Conservation (phyloP, 805 yeast genomes). For the Tetrapisispora nanseiensis region DNA sequence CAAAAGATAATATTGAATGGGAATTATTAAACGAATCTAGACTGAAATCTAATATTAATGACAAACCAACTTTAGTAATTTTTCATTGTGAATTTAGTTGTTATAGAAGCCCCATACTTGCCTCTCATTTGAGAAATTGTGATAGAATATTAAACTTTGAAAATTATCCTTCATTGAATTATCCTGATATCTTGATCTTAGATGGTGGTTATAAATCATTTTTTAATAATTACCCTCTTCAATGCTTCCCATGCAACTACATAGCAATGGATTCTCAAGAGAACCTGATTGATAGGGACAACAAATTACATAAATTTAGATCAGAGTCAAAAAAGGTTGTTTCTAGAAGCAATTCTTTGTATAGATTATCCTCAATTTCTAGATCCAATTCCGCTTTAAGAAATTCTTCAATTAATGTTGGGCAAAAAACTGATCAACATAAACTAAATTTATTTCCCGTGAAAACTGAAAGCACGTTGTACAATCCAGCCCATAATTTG, state of each 20-base stretch:
- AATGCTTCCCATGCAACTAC: constrained; percentile 71
- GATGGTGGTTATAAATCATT: constrained; percentile 88
- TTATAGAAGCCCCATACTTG: constrained; percentile 91
- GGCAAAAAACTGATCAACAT: constrained; percentile 20
- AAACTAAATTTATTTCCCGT: constrained; percentile 3
- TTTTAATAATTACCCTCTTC: constrained; percentile 44
- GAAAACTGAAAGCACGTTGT: background rate
- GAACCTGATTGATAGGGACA: constrained; percentile 34
- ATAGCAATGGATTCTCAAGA: constrained; percentile 62
- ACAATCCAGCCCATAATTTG: background rate
- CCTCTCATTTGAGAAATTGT: constrained; percentile 69
- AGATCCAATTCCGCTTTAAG: constrained; percentile 9
- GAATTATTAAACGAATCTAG: constrained; percentile 31
- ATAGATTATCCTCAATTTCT: constrained; percentile 11
- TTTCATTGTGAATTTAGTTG: constrained; percentile 95
- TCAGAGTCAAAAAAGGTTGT: constrained; percentile 31
- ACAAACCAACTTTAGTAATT: constrained; percentile 41
- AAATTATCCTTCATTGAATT: constrained; percentile 69
- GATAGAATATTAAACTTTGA: constrained; percentile 70
- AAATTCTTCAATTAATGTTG: constrained; percentile 5
- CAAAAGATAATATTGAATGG: constrained; percentile 58
- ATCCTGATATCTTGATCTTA: constrained; percentile 81
- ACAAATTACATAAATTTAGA: constrained; percentile 44
- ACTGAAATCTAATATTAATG: background rate
- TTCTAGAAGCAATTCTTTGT: constrained; percentile 30